Evolutionary conservation across 768 basidiomycete genomes (phyloP), one percentile per base, ranked within the genome.

Genomic region (Amanita brunnescens): DNA sequence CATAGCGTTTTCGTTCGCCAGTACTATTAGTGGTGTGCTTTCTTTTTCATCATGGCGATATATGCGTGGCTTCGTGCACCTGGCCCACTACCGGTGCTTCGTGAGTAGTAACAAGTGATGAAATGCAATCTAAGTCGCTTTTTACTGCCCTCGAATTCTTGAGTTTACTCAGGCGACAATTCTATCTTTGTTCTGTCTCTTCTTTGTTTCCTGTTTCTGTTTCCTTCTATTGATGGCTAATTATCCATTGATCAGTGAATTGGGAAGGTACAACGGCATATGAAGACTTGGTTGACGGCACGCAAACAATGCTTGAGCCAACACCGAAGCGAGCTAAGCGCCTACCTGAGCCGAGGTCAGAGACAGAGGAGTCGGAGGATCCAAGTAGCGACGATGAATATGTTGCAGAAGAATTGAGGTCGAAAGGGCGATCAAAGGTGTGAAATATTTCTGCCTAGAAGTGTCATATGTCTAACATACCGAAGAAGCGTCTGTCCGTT

Each of bases 301-400:
- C 61, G 21, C 41, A 61, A 34, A 57, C 62, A 44, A 48, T 57
- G 57, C 16, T 23, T 13, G 30, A 35, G 33, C 32, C 34, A 12
- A 12, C 42, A 13, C 12, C 42, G 5, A 51, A 51, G 23, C 40
- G 42, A 14, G 23, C 10, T 32, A 51, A 44, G 32, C 41, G 35
- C 32, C 14, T 42, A n/a, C 50, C 50, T 9, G 50, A 51, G 35
- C 50, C 50, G 18, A 51, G 18, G 30, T 43, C 42, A 3, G 51
- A 56, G 35, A 49, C 67, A 18, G 74, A 76, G 16, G 77, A 78
- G 56, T 74, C 78, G 44, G 70, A 68, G 20, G 72, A 75, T 46
- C 66, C 66, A 29, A 73, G 72, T 51, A 85, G 81, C 61, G 85
- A 78, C 54, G 87, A 89, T 58, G 87, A 90, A 58, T 89, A 86